Evolutionary conservation across 2,329 filamentous ascomycete species (phyloP).

Genomic region (Neospermospora avenae): DNA sequence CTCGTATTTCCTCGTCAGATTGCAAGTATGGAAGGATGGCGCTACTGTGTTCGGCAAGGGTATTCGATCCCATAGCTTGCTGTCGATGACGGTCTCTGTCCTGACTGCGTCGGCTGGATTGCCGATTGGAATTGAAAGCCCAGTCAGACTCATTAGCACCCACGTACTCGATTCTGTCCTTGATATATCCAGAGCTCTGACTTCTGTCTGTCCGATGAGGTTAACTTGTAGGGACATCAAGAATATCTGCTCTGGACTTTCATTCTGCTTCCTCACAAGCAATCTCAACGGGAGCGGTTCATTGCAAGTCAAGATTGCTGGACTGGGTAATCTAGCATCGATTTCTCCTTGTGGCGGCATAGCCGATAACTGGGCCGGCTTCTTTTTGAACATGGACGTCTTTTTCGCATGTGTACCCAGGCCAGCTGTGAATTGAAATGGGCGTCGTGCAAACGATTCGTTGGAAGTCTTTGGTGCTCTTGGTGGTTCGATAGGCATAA

Average conservation of each 20-base stretch:
- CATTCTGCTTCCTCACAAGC: conserved; percentile 71
- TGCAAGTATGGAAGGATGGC: conserved; percentile 85
- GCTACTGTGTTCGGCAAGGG: conserved; percentile 81
- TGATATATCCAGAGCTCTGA: conserved; percentile 72
- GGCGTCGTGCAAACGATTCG: conserved; percentile 80
- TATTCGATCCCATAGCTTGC: conserved; percentile 67
- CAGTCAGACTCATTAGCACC: conserved; percentile 69
- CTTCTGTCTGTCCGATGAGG: conserved; percentile 73
- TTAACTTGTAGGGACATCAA: conserved; percentile 78
- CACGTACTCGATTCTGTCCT: conserved; percentile 71
- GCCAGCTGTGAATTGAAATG: conserved; percentile 52
- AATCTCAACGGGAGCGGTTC: conserved; percentile 78
- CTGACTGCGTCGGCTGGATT: conserved; percentile 54
- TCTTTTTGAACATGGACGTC: conserved; percentile 31
- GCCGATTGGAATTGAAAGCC: conserved; percentile 70
- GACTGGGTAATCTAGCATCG: conserved; percentile 77
- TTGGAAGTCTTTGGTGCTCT: conserved; percentile 63
- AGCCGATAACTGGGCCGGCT: conserved; percentile 31
- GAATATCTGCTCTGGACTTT: conserved; percentile 66
- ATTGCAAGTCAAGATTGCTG: conserved; percentile 85
- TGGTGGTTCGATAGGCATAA: conserved; percentile 90
- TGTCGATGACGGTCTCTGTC: conserved; percentile 67
- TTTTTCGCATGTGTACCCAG: conserved; percentile 34
- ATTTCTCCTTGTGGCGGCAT: conserved; percentile 71
- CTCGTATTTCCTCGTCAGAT: conserved; percentile 77